phyloP scores from a whole-genome alignment of 306 rosid genomes.

The Ormosia emarginata region DNA sequence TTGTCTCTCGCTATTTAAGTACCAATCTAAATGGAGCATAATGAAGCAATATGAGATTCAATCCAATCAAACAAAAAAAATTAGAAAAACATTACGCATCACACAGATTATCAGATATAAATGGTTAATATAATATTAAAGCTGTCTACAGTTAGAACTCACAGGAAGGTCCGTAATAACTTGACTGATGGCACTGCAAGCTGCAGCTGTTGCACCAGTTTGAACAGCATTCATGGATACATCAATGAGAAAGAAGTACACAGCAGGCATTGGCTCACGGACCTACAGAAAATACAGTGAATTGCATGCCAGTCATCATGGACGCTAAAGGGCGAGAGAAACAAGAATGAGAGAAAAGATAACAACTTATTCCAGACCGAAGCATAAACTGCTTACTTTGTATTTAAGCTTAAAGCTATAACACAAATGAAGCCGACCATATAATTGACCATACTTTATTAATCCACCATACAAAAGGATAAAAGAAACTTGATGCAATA shows the following conservation, averaged over 20 bases:
- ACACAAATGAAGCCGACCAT: neutral
- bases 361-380: neutral
- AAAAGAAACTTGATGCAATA: neutral
- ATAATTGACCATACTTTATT: neutral
- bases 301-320: slow-evolving; percentile 12
- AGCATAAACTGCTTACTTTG: neutral
- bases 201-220: slow-evolving; percentile 99
- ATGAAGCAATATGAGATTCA: slow-evolving; percentile 12
- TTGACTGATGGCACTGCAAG: slow-evolving; percentile 96
- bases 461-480: neutral
- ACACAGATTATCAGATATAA: slow-evolving; percentile 3
- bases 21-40: neutral
- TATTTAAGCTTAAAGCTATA: neutral
- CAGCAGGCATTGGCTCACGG: slow-evolving; percentile 99
- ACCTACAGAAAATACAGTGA: slow-evolving; percentile 49
- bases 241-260: slow-evolving; percentile 89
- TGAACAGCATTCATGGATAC: slow-evolving; percentile 95
- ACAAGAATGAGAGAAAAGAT: neutral
- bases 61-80: slow-evolving; percentile 23
- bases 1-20: slow-evolving; percentile 6
- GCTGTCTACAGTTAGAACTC: slow-evolving; percentile 43
- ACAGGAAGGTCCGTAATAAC: slow-evolving; percentile 92
- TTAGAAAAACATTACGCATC: slow-evolving; percentile 10
- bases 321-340: neutral
- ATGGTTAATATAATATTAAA: neutral